These are phyloP conservation scores for Xylariaceae sp. DNA, from an alignment of 2,329 filamentous ascomycete genomes.

Conservation along the genomic window DNA sequence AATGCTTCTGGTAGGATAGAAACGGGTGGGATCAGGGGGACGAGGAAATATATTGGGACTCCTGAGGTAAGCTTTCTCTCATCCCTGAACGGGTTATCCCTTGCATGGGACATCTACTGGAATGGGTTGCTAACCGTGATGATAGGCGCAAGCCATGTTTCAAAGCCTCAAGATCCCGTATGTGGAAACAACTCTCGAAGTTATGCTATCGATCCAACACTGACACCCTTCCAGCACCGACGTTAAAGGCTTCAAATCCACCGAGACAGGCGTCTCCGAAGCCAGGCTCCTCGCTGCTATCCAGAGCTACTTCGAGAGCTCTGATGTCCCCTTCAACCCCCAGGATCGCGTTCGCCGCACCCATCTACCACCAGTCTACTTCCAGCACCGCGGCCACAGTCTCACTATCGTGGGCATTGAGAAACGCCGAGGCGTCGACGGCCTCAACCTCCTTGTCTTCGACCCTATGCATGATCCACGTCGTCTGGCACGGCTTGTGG, in stretches of 20 bases:
- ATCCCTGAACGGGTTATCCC: too few species aligned
- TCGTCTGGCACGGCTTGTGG: conserved; percentile 54
- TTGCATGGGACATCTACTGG: background rate
- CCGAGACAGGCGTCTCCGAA: conserved; percentile 44
- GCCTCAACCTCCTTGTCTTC: conserved; percentile 71
- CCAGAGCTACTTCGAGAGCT: conserved; percentile 66
- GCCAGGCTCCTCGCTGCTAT: conserved; percentile 60
- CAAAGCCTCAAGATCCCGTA: conserved; percentile 61
- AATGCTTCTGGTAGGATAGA: conserved; percentile 69
- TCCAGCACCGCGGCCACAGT: conserved; percentile 85
- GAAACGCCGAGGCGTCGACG: conserved; percentile 53
- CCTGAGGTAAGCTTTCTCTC: conserved; percentile 58
- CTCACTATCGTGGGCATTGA: conserved; percentile 86
- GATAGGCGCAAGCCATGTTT: conserved; percentile 73
- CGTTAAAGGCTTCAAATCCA: conserved; percentile 53
- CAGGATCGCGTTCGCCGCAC: conserved; percentile 64
- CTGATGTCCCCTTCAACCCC: conserved; percentile 39
- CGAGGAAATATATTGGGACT: conserved; percentile 92
- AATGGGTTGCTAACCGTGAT: background rate
- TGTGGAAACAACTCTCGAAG: conserved; percentile 23
- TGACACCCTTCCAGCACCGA: conserved; percentile 45
- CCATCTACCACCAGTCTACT: conserved; percentile 74
- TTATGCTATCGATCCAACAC: too few species aligned
- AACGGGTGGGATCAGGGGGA: conserved; percentile 81
- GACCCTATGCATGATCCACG: conserved; percentile 73